Evolutionary conservation across 108 stramenopile species (phyloP).

Genomic region (Pseudonitzschia delicatissima): DNA sequence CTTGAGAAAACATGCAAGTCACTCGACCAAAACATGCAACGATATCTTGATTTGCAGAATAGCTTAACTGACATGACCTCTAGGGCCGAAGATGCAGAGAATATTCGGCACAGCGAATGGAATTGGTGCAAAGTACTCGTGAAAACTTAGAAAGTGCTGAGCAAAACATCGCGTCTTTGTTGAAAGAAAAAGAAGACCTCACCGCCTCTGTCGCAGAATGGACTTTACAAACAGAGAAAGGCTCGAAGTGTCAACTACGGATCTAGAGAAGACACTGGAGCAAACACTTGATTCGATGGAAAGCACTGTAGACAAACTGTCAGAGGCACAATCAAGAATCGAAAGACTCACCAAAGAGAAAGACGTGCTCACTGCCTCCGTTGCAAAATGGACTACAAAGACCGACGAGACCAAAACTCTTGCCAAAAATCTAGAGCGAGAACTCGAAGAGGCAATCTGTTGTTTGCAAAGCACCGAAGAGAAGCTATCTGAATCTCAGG

Average conservation of each 20-base stretch:
- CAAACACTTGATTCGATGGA: background rate
- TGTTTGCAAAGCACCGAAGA: background rate
- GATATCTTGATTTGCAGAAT: slow-evolving; percentile 18
- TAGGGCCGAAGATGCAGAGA: slow-evolving; percentile 34
- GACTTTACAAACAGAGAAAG: slow-evolving; percentile 18
- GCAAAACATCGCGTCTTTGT: slow-evolving; percentile 4
- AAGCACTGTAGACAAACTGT: background rate
- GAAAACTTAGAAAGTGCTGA: slow-evolving; percentile 17
- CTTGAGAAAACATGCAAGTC: slow-evolving; percentile 13
- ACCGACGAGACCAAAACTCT: slow-evolving; percentile 7
- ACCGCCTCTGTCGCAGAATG: background rate
- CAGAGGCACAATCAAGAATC: background rate
- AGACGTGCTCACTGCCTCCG: slow-evolving; percentile 2
- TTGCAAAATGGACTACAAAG: slow-evolving; percentile 4
- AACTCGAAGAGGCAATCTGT: slow-evolving; percentile 1
- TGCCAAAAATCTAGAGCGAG: slow-evolving; percentile 6
- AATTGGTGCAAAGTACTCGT: slow-evolving; percentile 19
- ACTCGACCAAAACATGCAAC: slow-evolving; percentile 19
- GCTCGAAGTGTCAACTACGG: background rate
- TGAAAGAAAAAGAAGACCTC: slow-evolving; percentile 13
- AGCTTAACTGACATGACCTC: slow-evolving; percentile 19
- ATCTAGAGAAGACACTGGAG: slow-evolving; percentile 14
- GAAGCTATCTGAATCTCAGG: background rate
- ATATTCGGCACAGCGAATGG: slow-evolving; percentile 28
- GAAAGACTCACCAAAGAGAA: background rate